These are phyloP conservation scores for Calonectria naviculata DNA, from an alignment of 2,329 filamentous ascomycete species.

Conservation along the genomic window DNA sequence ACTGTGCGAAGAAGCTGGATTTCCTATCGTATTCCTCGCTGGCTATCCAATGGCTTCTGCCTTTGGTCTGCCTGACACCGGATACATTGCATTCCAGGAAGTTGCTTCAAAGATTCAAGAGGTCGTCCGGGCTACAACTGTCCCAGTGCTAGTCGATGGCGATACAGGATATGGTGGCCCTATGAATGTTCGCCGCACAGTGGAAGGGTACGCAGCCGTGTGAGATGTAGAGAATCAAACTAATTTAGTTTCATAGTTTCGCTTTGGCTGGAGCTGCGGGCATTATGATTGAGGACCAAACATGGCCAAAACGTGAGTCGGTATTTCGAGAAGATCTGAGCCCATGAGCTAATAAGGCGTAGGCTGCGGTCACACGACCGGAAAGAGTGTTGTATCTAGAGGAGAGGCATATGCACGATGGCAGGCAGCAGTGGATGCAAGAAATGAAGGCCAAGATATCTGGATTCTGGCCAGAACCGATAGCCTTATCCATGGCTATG, in stretches of 20 bases:
- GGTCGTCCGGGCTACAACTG: conserved; percentile 45
- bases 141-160: conserved; percentile 58
- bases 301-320: conserved; percentile 57
- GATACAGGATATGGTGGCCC: conserved; percentile 61
- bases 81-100: conserved; percentile 60
- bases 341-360: not conserved
- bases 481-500: conserved; percentile 53
- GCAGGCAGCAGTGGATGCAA: conserved; percentile 57
- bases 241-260: conserved; percentile 39
- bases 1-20: conserved; percentile 57
- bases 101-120: conserved; percentile 59
- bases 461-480: conserved; percentile 59
- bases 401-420: conserved; percentile 58
- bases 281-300: conserved; percentile 59
- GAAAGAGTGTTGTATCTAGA: conserved; percentile 56
- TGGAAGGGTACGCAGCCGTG: conserved; percentile 42
- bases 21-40: conserved; percentile 56
- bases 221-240: accelerated
- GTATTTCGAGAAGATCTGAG: not conserved
- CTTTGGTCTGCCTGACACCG: conserved; percentile 57
- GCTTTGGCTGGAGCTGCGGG: conserved; percentile 53
- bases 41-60: conserved; percentile 54
- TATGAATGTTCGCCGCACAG: conserved; percentile 58
- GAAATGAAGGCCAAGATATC: conserved; percentile 57
- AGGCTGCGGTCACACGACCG: conserved; percentile 54